Conservation (phyloP, 2,329 filamentous ascomycete species). For the Xylariaceae sp. region DNA sequence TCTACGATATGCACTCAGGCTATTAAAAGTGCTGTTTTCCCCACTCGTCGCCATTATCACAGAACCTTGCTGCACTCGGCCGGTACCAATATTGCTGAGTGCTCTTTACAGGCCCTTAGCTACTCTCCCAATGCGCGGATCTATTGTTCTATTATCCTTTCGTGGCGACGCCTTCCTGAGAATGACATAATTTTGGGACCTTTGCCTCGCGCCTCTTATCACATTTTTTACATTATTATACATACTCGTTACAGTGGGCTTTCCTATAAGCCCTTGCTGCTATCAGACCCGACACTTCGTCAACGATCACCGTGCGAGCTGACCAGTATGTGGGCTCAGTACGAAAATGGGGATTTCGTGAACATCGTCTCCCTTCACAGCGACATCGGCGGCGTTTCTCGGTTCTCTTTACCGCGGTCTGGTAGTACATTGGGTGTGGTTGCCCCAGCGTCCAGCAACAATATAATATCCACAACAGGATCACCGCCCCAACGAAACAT, state of each 20-base stretch:
- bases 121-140: too few species aligned
- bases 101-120: too few species aligned
- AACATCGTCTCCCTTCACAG: not conserved
- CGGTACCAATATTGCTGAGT: too few species aligned
- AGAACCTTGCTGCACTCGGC: too few species aligned
- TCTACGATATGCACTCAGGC: not conserved
- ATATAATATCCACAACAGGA: slow-evolving; percentile 12
- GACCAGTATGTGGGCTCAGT: not conserved
- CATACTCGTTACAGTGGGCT: not conserved
- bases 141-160: too few species aligned
- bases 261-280: not conserved
- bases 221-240: too few species aligned
- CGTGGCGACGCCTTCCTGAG: too few species aligned
- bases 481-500: slow-evolving; percentile 6
- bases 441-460: slow-evolving; percentile 12
- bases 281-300: slow-evolving; percentile 1
- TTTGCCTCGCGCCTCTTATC: too few species aligned
- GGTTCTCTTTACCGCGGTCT: slow-evolving; percentile 5
- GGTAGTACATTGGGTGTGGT: slow-evolving; percentile 22
- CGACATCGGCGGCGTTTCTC: not conserved
- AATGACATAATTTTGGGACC: too few species aligned
- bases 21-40: too few species aligned
- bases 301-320: not conserved
- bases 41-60: too few species aligned
- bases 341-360: not conserved